phyloP scores from a whole-genome alignment of 2,329 filamentous ascomycete species.

The Fusarium sp. region DNA sequence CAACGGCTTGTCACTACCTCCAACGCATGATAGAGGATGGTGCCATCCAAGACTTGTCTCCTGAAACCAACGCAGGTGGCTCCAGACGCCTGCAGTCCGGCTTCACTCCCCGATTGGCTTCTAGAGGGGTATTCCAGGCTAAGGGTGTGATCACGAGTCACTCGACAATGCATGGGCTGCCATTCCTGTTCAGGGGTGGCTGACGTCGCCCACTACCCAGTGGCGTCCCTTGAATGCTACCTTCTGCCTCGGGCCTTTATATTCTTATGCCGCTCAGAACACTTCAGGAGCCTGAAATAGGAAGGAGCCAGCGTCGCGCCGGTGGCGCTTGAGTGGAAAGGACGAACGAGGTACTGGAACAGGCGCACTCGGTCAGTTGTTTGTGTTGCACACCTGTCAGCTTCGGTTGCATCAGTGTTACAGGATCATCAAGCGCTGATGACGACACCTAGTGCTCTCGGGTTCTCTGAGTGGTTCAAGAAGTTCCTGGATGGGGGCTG shows the following conservation, averaged over 20 bases:
- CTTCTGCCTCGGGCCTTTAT: neutral
- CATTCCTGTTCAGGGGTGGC: conserved; percentile 13
- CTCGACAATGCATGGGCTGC: neutral
- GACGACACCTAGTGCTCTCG: conserved; percentile 4
- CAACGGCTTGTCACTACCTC: conserved; percentile 8
- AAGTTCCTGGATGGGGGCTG: neutral
- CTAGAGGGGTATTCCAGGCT: neutral
- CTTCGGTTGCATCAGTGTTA: neutral
- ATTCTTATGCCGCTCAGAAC: neutral
- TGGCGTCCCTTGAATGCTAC: neutral
- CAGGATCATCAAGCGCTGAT: conserved; percentile 6
- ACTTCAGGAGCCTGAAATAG: neutral
- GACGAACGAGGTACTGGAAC: neutral
- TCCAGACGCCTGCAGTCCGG: neutral
- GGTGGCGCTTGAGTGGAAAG: neutral
- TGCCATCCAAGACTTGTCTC: conserved; percentile 2
- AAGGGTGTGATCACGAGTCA: neutral
- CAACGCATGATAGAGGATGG: conserved; percentile 10
- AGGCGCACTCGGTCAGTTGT: neutral
- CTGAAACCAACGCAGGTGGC: neutral
- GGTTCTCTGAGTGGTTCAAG: conserved; percentile 5
- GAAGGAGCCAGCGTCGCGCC: neutral
- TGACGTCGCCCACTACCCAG: neutral
- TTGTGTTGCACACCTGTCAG: conserved; percentile 3
- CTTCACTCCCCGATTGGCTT: conserved; percentile 11